Evolutionary conservation across 306 rosid species (phyloP).

Genomic region (Abrus precatorius): DNA sequence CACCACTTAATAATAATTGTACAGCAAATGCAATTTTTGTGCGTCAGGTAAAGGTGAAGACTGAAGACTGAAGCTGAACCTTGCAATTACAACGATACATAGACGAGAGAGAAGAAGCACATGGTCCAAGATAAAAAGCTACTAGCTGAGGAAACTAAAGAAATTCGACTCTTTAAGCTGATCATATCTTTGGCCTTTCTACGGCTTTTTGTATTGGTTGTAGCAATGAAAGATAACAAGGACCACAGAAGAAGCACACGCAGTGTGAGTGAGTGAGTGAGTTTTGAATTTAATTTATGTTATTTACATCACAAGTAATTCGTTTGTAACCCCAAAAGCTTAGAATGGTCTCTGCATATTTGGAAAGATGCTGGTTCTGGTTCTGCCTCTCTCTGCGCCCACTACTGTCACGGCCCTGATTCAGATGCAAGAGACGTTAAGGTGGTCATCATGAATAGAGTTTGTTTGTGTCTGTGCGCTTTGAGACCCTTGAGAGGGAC

Average conservation of each 20-base stretch:
- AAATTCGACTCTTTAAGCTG: conserved; percentile 29
- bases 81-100: conserved; percentile 39
- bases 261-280: not conserved
- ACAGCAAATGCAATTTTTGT: conserved; percentile 35
- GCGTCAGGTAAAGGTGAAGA: conserved; percentile 51
- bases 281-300: not conserved
- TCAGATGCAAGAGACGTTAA: conserved; percentile 56
- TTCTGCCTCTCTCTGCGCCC: conserved; percentile 52
- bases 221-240: conserved; percentile 25
- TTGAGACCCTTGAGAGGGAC: conserved; percentile 70
- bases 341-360: conserved; percentile 74
- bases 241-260: conserved; percentile 19
- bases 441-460: conserved; percentile 58
- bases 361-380: conserved; percentile 68
- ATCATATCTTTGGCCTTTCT: conserved; percentile 44
- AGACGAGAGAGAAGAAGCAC: conserved; percentile 38
- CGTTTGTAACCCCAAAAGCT: conserved; percentile 44
- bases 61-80: conserved; percentile 15
- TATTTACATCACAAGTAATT: conserved; percentile 17
- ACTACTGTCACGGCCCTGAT: conserved; percentile 72
- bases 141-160: conserved; percentile 1
- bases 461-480: conserved; percentile 66
- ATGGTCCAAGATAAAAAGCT: conserved; percentile 52
- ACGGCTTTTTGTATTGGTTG: conserved; percentile 48
- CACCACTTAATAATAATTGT: conserved; percentile 45